Evolutionary conservation across 768 basidiomycete species (phyloP).

Genomic region (Leccinum broughii): DNA sequence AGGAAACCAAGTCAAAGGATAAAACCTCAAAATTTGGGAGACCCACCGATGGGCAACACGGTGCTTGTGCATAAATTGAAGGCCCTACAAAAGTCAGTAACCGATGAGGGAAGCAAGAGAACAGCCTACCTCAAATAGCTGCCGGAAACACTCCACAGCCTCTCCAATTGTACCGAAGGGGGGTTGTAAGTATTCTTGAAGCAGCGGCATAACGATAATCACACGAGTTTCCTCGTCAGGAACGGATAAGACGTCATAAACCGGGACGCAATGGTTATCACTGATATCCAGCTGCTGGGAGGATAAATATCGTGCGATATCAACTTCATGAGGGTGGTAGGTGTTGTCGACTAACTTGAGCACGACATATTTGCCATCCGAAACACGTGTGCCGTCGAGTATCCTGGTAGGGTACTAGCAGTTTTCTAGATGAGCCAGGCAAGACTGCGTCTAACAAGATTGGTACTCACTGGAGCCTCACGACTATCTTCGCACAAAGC

Average conservation of each 20-base stretch:
- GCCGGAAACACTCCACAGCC: neutral
- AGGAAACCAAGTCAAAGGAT: neutral
- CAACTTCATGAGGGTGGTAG: conserved; percentile 29
- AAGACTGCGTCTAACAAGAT: no score
- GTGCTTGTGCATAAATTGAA: neutral
- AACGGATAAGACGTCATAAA: conserved; percentile 27
- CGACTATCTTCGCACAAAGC: no score
- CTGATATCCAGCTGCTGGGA: neutral
- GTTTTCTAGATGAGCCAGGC: conserved; percentile 20
- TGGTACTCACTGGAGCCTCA: no score
- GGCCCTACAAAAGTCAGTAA: neutral
- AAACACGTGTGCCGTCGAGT: conserved; percentile 32
- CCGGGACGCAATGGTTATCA: conserved; percentile 38
- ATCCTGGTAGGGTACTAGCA: conserved; percentile 11
- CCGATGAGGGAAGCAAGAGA: no score
- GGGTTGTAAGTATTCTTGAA: conserved; percentile 27
- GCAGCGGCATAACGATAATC: conserved; percentile 38
- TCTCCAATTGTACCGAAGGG: neutral
- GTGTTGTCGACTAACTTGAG: conserved; percentile 30
- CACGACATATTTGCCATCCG: conserved; percentile 29
- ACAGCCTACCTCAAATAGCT: neutral
- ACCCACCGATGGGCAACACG: neutral
- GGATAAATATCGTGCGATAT: conserved; percentile 29
- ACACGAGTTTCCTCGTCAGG: conserved; percentile 1
- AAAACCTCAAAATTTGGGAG: no score